Evolutionary conservation across 2,329 filamentous ascomycete species (phyloP).

Genomic region (Diaporthe longicolla): DNA sequence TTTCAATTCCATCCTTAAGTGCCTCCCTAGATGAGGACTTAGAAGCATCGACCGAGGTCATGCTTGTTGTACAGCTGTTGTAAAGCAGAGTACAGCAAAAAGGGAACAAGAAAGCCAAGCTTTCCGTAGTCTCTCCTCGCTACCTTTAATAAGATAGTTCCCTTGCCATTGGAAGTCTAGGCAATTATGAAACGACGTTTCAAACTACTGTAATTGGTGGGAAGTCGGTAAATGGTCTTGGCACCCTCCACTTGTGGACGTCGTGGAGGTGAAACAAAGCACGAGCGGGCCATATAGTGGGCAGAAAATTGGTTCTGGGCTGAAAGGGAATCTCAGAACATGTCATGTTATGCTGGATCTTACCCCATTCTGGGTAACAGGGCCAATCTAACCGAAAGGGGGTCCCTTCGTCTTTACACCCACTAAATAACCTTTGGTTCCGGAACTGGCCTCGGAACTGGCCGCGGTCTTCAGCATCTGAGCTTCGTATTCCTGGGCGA

Average conservation of each 20-base stretch:
- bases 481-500: too few species aligned
- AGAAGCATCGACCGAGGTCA: too few species aligned
- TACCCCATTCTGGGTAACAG: background rate
- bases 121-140: background rate
- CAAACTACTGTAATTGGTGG: background rate
- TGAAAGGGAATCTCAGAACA: background rate
- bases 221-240: background rate
- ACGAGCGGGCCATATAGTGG: background rate
- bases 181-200: background rate
- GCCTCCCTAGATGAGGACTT: too few species aligned
- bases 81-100: background rate
- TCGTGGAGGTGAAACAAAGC: slow-evolving; percentile 10
- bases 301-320: background rate
- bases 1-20: too few species aligned
- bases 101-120: background rate
- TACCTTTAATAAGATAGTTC: background rate
- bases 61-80: background rate
- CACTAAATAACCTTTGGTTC: background rate
- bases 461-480: too few species aligned
- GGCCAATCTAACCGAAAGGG: background rate
- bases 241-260: background rate
- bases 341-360: slow-evolving; percentile 6
- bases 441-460: background rate
- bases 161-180: background rate
- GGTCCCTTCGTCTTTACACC: background rate